Base-by-base conservation (phyloP, 2,329 filamentous ascomycete genomes). In the Alternaria dauci region DNA sequence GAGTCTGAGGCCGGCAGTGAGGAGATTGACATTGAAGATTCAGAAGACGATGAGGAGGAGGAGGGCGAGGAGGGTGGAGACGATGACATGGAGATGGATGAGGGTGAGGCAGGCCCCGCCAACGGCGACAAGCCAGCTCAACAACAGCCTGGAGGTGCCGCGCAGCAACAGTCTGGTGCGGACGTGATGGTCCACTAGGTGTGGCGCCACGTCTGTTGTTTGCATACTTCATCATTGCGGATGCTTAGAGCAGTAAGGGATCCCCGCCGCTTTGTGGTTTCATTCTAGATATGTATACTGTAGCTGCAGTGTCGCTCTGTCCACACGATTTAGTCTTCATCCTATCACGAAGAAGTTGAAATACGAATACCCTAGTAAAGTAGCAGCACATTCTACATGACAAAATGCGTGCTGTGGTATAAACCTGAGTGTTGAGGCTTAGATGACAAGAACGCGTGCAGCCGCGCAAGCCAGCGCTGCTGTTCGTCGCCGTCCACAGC, bases 1-100 rank as follows among this genome's bases (percentile, higher is more conserved):
- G 83, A 83, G 67, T 91, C 89, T 16, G 91, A 94, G 62, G 90
- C 88, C 60, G 91, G 89, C 66, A 92, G 89, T 71, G 91, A 93
- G 76, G 91, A 93, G 76, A 87, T 93, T 46, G 91, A 93, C 72
- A 89, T 88, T 56, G 91, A 93, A 78, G 92, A 88, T 70, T 88
- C 88, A 68, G 90, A 90, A 32, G 89, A 92, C 25, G 88, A 92
- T 18, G 88, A 92, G 28, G 88, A 92, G 36, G 88, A 90, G 46
- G 86, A 87, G 59, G 86, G 81, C 7, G 87, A 85, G 30, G 88
- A 86, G 51, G 86, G 82, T 53, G 75, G 71, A 48, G 85, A 85
- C 39, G 84, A 86, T 41, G 82, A 84, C 66, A 84, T 86, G 67
- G 85, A 87, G 67, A 86, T 86, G 84, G 85, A 82, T 25, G 85